Conservation (phyloP, 306 rosid species). For the Fagus sylvatica region DNA sequence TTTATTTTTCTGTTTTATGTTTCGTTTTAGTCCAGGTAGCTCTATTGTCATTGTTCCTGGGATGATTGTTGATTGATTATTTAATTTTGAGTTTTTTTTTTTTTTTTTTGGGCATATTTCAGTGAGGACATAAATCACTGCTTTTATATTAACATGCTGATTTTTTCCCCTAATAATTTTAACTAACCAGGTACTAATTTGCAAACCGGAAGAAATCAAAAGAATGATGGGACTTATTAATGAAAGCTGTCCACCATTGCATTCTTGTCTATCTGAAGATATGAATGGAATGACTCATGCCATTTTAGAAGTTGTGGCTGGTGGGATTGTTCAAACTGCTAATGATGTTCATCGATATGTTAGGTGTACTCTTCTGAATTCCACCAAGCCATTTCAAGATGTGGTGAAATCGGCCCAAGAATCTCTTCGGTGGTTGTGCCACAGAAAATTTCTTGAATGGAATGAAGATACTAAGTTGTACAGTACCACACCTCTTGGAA, state of each 20-base stretch:
- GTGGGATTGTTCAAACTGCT: conserved; percentile 96
- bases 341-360: conserved; percentile 86
- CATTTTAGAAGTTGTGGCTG: conserved; percentile 96
- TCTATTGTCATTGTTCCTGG: conserved; percentile 6
- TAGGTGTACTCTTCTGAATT: conserved; percentile 90
- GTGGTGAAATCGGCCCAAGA: conserved; percentile 98
- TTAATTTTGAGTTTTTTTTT: neutral
- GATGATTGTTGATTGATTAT: conserved; percentile 5
- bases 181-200: conserved; percentile 63
- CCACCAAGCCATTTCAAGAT: conserved; percentile 89
- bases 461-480: conserved; percentile 82
- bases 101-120: conserved; percentile 20
- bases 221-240: conserved; percentile 71
- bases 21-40: conserved; percentile 1
- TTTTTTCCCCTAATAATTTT: conserved; percentile 13
- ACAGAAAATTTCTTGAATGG: conserved; percentile 88
- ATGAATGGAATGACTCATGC: conserved; percentile 98
- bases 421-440: conserved; percentile 95
- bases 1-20: conserved; percentile 9
- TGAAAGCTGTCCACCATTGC: conserved; percentile 81
- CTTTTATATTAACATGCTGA: conserved; percentile 10
- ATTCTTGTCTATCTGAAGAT: conserved; percentile 93
- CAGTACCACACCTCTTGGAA: conserved; percentile 90
- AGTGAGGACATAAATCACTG: conserved; percentile 6
- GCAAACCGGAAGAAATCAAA: conserved; percentile 86